These are phyloP conservation scores for Pythium sp. DNA, from an alignment of 352 stramenopile species.

Conservation along the genomic window DNA sequence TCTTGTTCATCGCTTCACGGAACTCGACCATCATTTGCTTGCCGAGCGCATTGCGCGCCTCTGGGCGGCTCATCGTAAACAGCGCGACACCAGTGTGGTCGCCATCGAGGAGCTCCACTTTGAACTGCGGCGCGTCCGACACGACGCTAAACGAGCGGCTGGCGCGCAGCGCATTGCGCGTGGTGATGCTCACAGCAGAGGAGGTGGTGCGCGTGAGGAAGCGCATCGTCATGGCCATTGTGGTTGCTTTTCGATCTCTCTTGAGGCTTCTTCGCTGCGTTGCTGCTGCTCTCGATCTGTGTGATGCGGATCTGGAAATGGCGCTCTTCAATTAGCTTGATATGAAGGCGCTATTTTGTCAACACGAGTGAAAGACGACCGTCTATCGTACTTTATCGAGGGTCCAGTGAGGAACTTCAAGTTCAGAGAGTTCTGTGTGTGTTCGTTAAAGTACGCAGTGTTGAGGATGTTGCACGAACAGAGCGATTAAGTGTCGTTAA, in stretches of 20 bases:
- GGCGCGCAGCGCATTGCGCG: background rate
- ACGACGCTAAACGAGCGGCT: conserved; percentile 18
- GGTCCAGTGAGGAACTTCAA: background rate
- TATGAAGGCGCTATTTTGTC: conserved; percentile 5
- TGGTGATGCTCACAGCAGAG: background rate
- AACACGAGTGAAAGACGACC: conserved; percentile 5
- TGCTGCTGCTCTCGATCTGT: background rate
- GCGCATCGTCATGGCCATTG: conserved; percentile 15
- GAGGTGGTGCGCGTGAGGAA: conserved; percentile 7
- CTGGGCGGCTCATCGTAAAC: conserved; percentile 75
- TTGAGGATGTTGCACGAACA: conserved; percentile 10
- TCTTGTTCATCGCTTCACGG: conserved; percentile 54
- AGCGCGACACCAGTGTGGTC: conserved; percentile 59
- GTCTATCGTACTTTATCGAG: conserved; percentile 6
- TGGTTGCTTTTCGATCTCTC: background rate
- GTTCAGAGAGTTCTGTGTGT: background rate
- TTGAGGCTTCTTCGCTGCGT: background rate
- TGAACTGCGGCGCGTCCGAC: conserved; percentile 36
- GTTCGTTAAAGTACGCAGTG: background rate
- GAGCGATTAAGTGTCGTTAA: background rate
- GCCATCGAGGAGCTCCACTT: conserved; percentile 57
- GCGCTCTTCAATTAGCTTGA: conserved; percentile 1
- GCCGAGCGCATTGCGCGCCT: conserved; percentile 75
- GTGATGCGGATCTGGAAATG: conserved; percentile 12
- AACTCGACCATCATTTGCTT: conserved; percentile 84